Base-by-base conservation (phyloP, 331 rosid genomes). In the Malus hybrid region DNA sequence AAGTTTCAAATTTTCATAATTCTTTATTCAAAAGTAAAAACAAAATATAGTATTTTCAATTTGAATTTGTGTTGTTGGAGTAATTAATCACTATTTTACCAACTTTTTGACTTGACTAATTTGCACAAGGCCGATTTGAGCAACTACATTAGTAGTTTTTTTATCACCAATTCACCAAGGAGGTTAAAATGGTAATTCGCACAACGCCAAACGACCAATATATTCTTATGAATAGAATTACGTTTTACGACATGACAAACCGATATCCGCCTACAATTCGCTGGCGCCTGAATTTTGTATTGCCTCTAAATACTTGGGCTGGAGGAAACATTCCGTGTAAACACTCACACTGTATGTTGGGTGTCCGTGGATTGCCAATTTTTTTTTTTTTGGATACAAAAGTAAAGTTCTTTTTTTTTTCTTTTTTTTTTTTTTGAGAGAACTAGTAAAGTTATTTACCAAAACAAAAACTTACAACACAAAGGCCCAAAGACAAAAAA, bases 251-350 rank as follows among this genome's bases (percentile, higher is more conserved):
- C 76, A 75, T 63, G 29, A 65, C 78, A 73, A 66, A 24, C 77
- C 62, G 69, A 63, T 56, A 64, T 81, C 39, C 28, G 64, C 73
- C 18, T 20, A 67, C 70, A 5, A 65, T 73, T 75, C 76, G 83
- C 77, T 78, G 85, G 79, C 81, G 72, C 72, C 63, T 56, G 75
- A 78, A 78, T 78, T 78, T 80, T 87, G 70, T 68, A 71, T 36
- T 18, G 28, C 62, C 58, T 16, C 46, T 57, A 65, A 6, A 34
- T 57, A 62, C 29, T 30, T 33, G 75, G 61, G 63, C 2, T 1
- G 18, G 10, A 34, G 73, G 18, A 48, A 66, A 6, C 0, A 1
- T 82, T 8, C 7, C 15, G 72, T 80, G 32, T 29, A 70, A 26
- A 0, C 57, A 26, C 28, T 70, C 52, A 24, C 15, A 78, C 77